Evolutionary conservation across 768 basidiomycete genomes (phyloP).

Genomic region (Tylopilus felleus): DNA sequence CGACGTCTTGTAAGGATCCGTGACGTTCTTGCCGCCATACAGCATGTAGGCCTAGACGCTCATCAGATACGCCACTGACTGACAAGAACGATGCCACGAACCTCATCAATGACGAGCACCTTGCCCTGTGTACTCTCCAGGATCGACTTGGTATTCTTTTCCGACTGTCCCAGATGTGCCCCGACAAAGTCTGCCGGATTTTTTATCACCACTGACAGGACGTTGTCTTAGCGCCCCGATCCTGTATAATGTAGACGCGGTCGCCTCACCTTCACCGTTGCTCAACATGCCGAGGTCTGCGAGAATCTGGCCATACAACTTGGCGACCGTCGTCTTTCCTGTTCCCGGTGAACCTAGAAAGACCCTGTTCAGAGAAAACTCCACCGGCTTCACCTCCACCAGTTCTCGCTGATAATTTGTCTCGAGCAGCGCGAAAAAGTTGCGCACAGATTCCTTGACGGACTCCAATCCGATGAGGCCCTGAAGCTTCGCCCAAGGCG

Average conservation of each 20-base stretch:
- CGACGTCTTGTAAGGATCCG: slow-evolving; percentile 58
- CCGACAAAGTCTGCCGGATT: slow-evolving; percentile 72
- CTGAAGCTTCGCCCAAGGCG: slow-evolving; percentile 53
- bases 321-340: slow-evolving; percentile 70
- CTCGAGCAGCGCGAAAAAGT: slow-evolving; percentile 44
- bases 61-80: not conserved
- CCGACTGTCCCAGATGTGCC: slow-evolving; percentile 53
- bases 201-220: slow-evolving; percentile 53
- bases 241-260: too few species aligned
- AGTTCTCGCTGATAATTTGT: slow-evolving; percentile 63
- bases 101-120: slow-evolving; percentile 72
- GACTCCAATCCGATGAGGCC: slow-evolving; percentile 50
- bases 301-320: slow-evolving; percentile 62
- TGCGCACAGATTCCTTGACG: slow-evolving; percentile 57
- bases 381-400: slow-evolving; percentile 48
- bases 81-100: slow-evolving; percentile 14
- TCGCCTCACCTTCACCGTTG: slow-evolving; percentile 61
- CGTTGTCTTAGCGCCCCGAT: not conserved
- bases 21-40: slow-evolving; percentile 39
- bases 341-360: slow-evolving; percentile 71
- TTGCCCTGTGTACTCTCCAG: slow-evolving; percentile 58
- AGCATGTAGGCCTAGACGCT: slow-evolving; percentile 45
- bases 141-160: slow-evolving; percentile 63
- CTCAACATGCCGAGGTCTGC: slow-evolving; percentile 62
- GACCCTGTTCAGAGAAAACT: slow-evolving; percentile 58